A percentile compares a stretch with the other conserved stretches of the same genome.
phyloP scores from a whole-genome alignment of 345 rosid species.

The Aquilaria yunnanensis region DNA sequence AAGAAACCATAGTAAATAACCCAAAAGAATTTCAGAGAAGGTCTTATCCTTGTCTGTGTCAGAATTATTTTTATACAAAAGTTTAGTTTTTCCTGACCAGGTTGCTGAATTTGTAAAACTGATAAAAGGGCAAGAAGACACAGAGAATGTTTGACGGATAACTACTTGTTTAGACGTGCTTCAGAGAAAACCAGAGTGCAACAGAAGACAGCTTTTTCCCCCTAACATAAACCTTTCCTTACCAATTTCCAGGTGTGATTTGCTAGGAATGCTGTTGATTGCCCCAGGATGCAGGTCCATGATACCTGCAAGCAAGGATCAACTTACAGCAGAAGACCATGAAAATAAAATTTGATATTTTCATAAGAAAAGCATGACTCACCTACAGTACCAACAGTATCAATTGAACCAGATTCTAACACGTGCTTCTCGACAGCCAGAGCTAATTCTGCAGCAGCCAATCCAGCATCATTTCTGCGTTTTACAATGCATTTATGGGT shows the following conservation, averaged over 20 bases:
- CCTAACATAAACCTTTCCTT: neutral
- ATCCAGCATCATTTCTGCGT: conserved; percentile 86
- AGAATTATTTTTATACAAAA: neutral
- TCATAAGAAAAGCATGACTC: conserved; percentile 14
- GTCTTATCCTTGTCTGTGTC: neutral
- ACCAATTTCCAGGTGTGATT: conserved; percentile 91
- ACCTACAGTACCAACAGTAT: conserved; percentile 97
- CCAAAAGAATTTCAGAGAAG: conserved; percentile 1
- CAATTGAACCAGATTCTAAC: conserved; percentile 74
- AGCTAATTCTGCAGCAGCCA: conserved; percentile 93
- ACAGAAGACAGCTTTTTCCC: too few species aligned
- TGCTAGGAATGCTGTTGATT: conserved; percentile 97
- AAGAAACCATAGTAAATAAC: neutral
- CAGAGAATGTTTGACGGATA: too few species aligned
- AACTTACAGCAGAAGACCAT: neutral
- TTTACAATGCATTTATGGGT: conserved; percentile 6
- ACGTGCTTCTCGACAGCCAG: conserved; percentile 90
- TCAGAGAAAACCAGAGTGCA: too few species aligned
- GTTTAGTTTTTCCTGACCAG: neutral
- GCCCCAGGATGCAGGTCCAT: conserved; percentile 92
- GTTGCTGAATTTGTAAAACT: too few species aligned
- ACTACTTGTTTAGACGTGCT: too few species aligned
- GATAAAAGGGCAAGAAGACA: too few species aligned
- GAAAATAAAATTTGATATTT: neutral
- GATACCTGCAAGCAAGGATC: conserved; percentile 38